Percentiles rank a stretch among this genome's conserved stretches.
Evolutionary conservation across 768 basidiomycete genomes (phyloP).

Genomic region (Lactarius deliciosus): DNA sequence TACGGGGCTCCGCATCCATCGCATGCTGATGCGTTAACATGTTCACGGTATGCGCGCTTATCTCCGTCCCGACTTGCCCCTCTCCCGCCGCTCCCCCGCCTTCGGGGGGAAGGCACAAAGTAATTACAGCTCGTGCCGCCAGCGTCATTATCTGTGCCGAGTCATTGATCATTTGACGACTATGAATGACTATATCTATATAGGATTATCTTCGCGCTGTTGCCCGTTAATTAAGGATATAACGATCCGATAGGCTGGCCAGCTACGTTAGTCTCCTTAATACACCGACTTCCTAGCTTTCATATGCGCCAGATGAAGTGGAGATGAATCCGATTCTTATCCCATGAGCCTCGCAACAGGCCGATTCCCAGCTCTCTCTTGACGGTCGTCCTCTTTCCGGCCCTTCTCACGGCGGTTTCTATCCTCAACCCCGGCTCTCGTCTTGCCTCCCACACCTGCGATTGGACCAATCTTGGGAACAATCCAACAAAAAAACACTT

Average conservation of each 20-base stretch:
- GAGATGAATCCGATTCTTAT: conserved; percentile 3
- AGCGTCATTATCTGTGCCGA: not conserved
- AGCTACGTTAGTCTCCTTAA: conserved; percentile 5
- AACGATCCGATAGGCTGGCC: not conserved
- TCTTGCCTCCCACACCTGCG: no score
- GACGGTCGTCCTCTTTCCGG: conserved; percentile 6
- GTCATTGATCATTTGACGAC: conserved; percentile 3
- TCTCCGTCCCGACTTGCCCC: conserved; percentile 6
- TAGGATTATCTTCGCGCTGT: not conserved
- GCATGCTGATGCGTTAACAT: conserved; percentile 8
- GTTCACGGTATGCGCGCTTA: conserved; percentile 4
- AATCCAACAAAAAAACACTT: no score
- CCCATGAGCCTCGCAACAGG: conserved; percentile 17
- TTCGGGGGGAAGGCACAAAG: conserved; percentile 8
- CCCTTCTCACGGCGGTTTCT: no score
- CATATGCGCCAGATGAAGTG: conserved; percentile 18
- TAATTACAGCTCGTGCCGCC: not conserved
- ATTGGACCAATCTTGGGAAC: no score
- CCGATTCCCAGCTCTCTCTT: conserved; percentile 21
- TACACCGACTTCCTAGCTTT: not conserved
- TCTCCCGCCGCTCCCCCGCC: conserved; percentile 8
- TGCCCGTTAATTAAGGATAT: conserved; percentile 8
- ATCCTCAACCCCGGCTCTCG: no score
- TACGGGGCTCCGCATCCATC: conserved; percentile 12
- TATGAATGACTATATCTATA: conserved; percentile 6